These are phyloP conservation scores for Penicillium olsonii DNA, from an alignment of 2,329 filamentous ascomycete genomes.

Conservation along the genomic window DNA sequence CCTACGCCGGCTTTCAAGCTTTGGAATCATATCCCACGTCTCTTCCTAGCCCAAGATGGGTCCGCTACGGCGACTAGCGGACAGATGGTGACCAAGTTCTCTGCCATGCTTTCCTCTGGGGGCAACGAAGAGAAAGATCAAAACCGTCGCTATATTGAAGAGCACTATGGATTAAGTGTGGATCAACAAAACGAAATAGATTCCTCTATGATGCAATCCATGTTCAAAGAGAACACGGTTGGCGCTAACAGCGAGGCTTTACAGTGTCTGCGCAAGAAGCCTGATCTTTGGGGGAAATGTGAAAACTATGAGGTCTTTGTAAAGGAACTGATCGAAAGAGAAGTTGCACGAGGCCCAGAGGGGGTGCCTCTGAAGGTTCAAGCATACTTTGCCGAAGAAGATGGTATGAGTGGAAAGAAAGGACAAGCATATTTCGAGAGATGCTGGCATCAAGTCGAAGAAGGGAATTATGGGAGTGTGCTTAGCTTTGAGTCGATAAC, in stretches of 20 bases:
- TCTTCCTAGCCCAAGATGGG: slow-evolving; percentile 24
- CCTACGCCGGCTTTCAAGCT: slow-evolving; percentile 25
- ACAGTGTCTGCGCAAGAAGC: slow-evolving; percentile 39
- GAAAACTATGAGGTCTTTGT: slow-evolving; percentile 36
- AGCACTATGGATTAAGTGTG: slow-evolving; percentile 19
- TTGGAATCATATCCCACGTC: slow-evolving; percentile 32
- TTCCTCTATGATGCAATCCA: slow-evolving; percentile 12
- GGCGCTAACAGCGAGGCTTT: slow-evolving; percentile 43
- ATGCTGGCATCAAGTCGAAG: slow-evolving; percentile 35
- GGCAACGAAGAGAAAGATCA: slow-evolving; percentile 5
- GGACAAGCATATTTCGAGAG: slow-evolving; percentile 47
- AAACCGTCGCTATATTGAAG: slow-evolving; percentile 19
- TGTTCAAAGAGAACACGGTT: slow-evolving; percentile 32
- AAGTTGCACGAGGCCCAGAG: neutral
- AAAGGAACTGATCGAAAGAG: slow-evolving; percentile 15
- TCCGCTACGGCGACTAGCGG: slow-evolving; percentile 27
- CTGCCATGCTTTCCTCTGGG: slow-evolving; percentile 11
- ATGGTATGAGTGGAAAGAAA: slow-evolving; percentile 45
- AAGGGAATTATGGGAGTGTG: slow-evolving; percentile 25
- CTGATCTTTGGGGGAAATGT: slow-evolving; percentile 35
- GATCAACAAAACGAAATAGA: slow-evolving; percentile 19
- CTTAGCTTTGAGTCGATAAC: slow-evolving; percentile 38
- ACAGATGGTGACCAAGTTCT: neutral
- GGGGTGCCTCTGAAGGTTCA: slow-evolving; percentile 27
- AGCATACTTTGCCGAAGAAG: slow-evolving; percentile 41